Percentiles rank a stretch among this genome's conserved stretches.
Evolutionary conservation across 2,329 filamentous ascomycete species (phyloP).

Genomic region (Xylaria sp.): DNA sequence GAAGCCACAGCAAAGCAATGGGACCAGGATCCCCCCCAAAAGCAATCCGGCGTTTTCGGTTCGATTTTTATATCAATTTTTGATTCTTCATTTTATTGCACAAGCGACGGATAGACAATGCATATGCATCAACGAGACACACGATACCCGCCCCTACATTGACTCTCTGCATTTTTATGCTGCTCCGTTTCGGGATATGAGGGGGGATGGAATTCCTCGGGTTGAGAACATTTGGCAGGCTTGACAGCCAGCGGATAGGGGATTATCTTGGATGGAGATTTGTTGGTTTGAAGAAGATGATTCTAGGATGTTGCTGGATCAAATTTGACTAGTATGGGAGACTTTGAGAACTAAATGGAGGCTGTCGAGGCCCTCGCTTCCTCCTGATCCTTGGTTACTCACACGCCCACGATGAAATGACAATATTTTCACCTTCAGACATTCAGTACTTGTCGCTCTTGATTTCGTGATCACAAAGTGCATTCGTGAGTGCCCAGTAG

Average conservation of each 20-base stretch:
- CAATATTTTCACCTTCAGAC: background rate
- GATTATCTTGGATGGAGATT: background rate
- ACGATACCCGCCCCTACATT: conserved; percentile 31
- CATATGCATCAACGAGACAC: conserved; percentile 27
- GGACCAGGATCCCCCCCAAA: conserved; percentile 5
- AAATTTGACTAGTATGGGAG: background rate
- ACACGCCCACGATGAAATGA: conserved; percentile 19
- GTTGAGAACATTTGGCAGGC: conserved; percentile 4
- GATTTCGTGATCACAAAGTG: background rate
- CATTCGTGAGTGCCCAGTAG: background rate
- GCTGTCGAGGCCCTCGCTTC: background rate
- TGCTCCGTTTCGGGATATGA: conserved; percentile 11
- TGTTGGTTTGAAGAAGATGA: conserved; percentile 12
- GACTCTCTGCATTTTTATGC: conserved; percentile 23
- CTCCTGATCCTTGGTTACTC: background rate
- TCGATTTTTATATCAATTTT: conserved; percentile 10
- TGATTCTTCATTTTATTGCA: conserved; percentile 19
- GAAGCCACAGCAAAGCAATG: conserved; percentile 1
- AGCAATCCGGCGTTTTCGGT: conserved; percentile 26
- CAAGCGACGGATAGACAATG: conserved; percentile 34
- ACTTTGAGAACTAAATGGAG: background rate
- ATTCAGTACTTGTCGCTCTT: background rate
- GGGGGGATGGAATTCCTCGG: conserved; percentile 13
- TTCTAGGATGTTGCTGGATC: conserved; percentile 1
- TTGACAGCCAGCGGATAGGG: conserved; percentile 4